Conservation (phyloP, 176 grass and related monocot genomes). For the Poa annua region DNA sequence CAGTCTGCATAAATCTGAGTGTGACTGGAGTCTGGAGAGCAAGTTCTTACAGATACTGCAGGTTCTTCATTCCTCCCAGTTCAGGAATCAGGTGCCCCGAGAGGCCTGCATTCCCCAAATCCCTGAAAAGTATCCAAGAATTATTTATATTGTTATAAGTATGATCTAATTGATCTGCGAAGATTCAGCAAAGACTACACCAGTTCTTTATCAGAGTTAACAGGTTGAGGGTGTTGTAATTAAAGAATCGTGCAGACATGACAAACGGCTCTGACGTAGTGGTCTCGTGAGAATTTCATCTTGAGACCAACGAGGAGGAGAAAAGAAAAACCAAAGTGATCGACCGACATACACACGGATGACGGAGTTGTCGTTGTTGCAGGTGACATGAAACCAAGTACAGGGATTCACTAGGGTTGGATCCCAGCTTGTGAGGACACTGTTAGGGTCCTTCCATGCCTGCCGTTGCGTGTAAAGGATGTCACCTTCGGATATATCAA, state of each 20-base stretch:
- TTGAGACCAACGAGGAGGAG: neutral
- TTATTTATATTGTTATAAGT: neutral
- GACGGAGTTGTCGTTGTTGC: constrained; percentile 45
- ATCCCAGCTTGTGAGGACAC: constrained; percentile 52
- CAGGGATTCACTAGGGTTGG: constrained; percentile 54
- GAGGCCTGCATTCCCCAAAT: constrained; percentile 50
- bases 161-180: neutral
- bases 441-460: constrained; percentile 44
- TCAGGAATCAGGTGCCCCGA: constrained; percentile 49
- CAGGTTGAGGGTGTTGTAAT: no score
- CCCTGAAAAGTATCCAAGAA: constrained; percentile 27
- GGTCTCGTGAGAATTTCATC: no score
- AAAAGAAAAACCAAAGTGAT: neutral
- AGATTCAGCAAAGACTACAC: neutral
- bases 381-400: constrained; percentile 50
- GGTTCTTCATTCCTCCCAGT: constrained; percentile 40
- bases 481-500: constrained; percentile 45
- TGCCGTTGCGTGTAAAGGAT: constrained; percentile 44
- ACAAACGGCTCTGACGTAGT: no score
- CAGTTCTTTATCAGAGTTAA: no score
- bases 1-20: neutral
- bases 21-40: neutral
- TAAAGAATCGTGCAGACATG: no score
- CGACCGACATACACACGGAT: constrained; percentile 35
- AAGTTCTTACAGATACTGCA: constrained; percentile 56